Conservation (phyloP, 768 basidiomycete species). For the Neoboletus brunneissimus region DNA sequence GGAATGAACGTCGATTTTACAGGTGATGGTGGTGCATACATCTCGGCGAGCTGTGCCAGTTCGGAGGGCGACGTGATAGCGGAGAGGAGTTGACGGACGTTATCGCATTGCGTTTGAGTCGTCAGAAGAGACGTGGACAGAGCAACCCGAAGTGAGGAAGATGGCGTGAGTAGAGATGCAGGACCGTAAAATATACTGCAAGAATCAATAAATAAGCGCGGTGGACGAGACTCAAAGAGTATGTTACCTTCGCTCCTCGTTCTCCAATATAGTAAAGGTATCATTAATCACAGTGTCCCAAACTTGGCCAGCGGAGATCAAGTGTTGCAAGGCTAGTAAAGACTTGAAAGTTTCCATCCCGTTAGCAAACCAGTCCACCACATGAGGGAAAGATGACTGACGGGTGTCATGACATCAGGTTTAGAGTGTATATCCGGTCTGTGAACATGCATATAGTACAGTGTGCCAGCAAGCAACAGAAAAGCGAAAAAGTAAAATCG, state of each 20-base stretch:
- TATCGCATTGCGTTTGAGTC: conserved; percentile 78
- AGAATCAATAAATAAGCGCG: conserved; percentile 1
- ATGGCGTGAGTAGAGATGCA: conserved; percentile 33
- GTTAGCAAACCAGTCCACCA: background rate
- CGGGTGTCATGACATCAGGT: conserved; percentile 52
- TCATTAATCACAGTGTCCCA: conserved; percentile 79
- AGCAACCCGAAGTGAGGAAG: conserved; percentile 54
- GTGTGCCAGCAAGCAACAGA: conserved; percentile 36
- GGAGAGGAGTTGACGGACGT: conserved; percentile 72
- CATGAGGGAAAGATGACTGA: conserved; percentile 33
- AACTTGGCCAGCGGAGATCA: conserved; percentile 61
- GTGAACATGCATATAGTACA: conserved; percentile 41
- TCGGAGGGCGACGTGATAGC: conserved; percentile 72
- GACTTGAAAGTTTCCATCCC: conserved; percentile 42
- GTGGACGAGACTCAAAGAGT: background rate
- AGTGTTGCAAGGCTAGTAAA: conserved; percentile 60
- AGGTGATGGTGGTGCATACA: conserved; percentile 84
- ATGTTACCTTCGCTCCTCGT: conserved; percentile 63
- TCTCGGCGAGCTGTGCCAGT: conserved; percentile 76
- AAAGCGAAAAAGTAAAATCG: conserved; percentile 44
- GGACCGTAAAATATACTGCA: conserved; percentile 40
- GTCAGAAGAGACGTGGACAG: conserved; percentile 72
- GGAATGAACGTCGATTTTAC: conserved; percentile 24
- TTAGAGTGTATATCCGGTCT: conserved; percentile 31
- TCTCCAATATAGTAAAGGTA: conserved; percentile 61